Evolutionary conservation across 441 rosid species (phyloP).

Genomic region (Flueggea neowawraea): DNA sequence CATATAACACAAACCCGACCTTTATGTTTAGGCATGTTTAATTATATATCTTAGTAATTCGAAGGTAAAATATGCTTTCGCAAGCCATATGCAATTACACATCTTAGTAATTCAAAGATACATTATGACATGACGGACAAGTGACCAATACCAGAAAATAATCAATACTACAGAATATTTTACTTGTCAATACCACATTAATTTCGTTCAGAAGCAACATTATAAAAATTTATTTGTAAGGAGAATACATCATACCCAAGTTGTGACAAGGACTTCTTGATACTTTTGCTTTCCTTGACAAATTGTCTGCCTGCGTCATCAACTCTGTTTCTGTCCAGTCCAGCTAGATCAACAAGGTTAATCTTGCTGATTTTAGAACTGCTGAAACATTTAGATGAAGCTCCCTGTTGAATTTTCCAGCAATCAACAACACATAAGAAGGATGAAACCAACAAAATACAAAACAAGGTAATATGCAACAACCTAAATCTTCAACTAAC

Average conservation of each 20-base stretch:
- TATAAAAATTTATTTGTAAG: too few relatives aligned
- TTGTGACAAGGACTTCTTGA: slow-evolving; percentile 83
- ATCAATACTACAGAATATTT: too few relatives aligned
- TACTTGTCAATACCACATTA: background rate
- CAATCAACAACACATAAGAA: background rate
- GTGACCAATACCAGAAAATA: too few relatives aligned
- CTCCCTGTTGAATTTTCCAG: slow-evolving; percentile 43
- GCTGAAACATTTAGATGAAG: slow-evolving; percentile 73
- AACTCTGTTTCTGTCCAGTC: slow-evolving; percentile 58
- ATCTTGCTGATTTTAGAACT: slow-evolving; percentile 90
- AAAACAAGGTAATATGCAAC: background rate
- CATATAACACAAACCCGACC: slow-evolving; percentile 15
- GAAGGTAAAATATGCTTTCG: too few relatives aligned
- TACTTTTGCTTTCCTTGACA: slow-evolving; percentile 63
- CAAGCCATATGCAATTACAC: too few relatives aligned
- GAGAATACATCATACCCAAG: slow-evolving; percentile 58
- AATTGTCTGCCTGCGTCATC: slow-evolving; percentile 60
- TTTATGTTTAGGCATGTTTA: too few relatives aligned
- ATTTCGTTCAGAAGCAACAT: background rate
- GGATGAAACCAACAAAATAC: background rate
- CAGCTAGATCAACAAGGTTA: slow-evolving; percentile 87
- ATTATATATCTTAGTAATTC: too few relatives aligned
- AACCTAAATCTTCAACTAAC: too few relatives aligned
- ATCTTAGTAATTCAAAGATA: too few relatives aligned
- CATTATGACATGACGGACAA: too few relatives aligned